A percentile compares a stretch with the other conserved stretches of the same genome.
Conservation (phyloP, 2,329 filamentous ascomycete genomes). For the Zymoseptoria pseudotritici region DNA sequence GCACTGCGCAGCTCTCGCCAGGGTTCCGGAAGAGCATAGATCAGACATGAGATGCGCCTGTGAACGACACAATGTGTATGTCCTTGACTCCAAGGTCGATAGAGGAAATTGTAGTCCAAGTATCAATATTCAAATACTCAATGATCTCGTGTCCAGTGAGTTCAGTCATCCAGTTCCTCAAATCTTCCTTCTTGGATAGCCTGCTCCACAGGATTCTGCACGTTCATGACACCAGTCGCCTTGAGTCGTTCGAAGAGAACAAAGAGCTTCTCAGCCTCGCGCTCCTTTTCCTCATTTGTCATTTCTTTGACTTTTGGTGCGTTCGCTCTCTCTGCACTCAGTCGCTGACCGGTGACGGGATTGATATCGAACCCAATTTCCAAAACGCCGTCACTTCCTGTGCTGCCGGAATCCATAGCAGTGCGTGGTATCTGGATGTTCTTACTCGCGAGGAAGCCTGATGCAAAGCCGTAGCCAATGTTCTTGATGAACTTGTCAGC, state of each 20-base stretch:
- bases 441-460: slow-evolving; percentile 79
- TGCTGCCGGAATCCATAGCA: slow-evolving; percentile 50
- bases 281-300: slow-evolving; percentile 85
- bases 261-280: slow-evolving; percentile 82
- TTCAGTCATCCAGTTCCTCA: slow-evolving; percentile 49
- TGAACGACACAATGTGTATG: too few species aligned
- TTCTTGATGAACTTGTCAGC: slow-evolving; percentile 76
- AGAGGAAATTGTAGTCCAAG: background rate
- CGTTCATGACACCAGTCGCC: slow-evolving; percentile 65
- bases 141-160: background rate
- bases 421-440: slow-evolving; percentile 69
- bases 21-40: too few species aligned
- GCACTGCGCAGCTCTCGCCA: too few species aligned
- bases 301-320: slow-evolving; percentile 60
- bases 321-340: slow-evolving; percentile 40
- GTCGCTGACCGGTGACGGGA: slow-evolving; percentile 76
- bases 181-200: slow-evolving; percentile 64
- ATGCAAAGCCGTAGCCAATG: slow-evolving; percentile 89
- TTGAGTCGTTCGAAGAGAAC: slow-evolving; percentile 79
- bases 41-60: too few species aligned
- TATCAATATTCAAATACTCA: background rate
- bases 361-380: slow-evolving; percentile 50
- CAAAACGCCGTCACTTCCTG: slow-evolving; percentile 12
- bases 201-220: slow-evolving; percentile 70
- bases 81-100: too few species aligned